Evolutionary conservation across 1,139 yeast species (phyloP).

Genomic region (Suhomyces anneliseae): DNA sequence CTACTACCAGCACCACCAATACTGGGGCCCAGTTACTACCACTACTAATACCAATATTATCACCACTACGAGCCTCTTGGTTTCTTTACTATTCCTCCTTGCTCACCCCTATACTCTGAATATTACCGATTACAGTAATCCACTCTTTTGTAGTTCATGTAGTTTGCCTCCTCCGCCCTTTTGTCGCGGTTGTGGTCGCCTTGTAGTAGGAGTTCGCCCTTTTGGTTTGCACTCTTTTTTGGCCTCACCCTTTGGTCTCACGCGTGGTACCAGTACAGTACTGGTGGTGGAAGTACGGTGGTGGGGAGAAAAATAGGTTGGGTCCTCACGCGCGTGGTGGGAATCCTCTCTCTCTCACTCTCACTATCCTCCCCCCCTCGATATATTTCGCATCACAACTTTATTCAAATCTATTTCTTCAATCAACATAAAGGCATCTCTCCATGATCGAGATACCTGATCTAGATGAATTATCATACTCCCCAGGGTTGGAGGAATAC

Average conservation of each 20-base stretch:
- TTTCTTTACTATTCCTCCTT: neutral
- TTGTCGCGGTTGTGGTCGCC: too few relatives aligned
- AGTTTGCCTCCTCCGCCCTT: too few relatives aligned
- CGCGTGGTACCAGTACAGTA: too few relatives aligned
- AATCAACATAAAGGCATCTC: neutral
- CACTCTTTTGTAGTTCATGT: too few relatives aligned
- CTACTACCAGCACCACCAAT: too few relatives aligned
- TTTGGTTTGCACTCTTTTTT: too few relatives aligned
- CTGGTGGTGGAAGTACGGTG: too few relatives aligned
- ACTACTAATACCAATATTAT: too few relatives aligned
- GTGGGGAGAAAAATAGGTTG: too few relatives aligned
- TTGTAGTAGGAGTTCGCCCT: too few relatives aligned
- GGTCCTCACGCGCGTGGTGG: neutral
- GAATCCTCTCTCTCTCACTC: neutral
- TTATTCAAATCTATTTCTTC: neutral
- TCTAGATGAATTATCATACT: constrained; percentile 25
- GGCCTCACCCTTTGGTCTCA: too few relatives aligned
- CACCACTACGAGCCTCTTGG: neutral
- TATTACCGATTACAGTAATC: neutral
- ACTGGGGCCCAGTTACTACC: too few relatives aligned
- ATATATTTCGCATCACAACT: neutral
- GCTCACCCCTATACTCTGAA: neutral
- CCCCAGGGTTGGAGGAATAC: constrained; percentile 4
- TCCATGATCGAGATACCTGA: constrained; percentile 45
- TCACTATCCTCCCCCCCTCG: neutral